Base-by-base conservation (phyloP, 768 basidiomycete species). In the Kwoniella heveanensis region DNA sequence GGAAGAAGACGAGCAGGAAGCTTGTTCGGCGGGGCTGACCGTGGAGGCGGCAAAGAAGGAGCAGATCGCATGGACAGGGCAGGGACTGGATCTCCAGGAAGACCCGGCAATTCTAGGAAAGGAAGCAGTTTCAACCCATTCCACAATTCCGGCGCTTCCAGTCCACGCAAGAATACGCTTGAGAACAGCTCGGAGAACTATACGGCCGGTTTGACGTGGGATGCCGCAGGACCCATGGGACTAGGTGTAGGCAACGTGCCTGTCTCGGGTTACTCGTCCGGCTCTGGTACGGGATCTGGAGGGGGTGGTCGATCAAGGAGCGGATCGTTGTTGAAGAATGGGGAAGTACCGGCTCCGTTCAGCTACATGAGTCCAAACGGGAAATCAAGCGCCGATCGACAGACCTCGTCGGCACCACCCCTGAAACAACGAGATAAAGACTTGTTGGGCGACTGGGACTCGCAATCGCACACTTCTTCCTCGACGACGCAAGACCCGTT, bases 171-270 rank as follows among this genome's bases (percentile, higher is more conserved):
- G 37, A 57, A 50, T 5, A 55, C 62, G 13, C 61, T 50, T 25
- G 25, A 25, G 30, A 57, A 37, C 60, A 37, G 19, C 8, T 66
- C 63, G 26, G 74, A 76, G 57, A 60, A 47, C 8, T 76, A 76
- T 57, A 73, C 73, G 51, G 66, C 72, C 8, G 70, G 70, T 15
- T 44, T 73, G 30, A 76, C 71, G 19, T 73, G 67, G 67, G 74
- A 76, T 29, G 70, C 71, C 21, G 24, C 58, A 19, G 70, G 73
- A 44, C 68, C 73, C 10, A 65, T 71, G 59, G 55, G 54, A 4
- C 15, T 44, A 3, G 54, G 54, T 5, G 36, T 55, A 2, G 54
- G 54, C 29, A 55, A 36, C 13, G 39, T 44, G 8, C 39, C 39
- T 17, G 39, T 44, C 4, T 44, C 39, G 3, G 39, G 39, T 10